phyloP scores from a whole-genome alignment of 768 basidiomycete species.

The Boletus reticuloceps region DNA sequence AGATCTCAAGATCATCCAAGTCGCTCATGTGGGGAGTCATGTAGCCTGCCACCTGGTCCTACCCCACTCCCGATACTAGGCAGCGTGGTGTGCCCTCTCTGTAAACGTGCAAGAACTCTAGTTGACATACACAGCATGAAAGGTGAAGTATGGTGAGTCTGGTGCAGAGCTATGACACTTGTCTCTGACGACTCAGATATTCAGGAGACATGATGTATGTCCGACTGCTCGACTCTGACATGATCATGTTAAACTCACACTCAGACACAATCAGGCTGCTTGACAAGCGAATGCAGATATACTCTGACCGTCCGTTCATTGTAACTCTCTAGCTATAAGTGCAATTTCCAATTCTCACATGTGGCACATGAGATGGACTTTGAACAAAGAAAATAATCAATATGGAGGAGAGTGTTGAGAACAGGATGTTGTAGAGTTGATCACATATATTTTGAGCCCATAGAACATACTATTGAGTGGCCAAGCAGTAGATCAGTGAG shows the following conservation, averaged over 20 bases:
- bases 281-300: slow-evolving; percentile 12
- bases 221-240: slow-evolving; percentile 1
- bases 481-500: too few relatives aligned
- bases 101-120: background rate
- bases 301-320: slow-evolving; percentile 13
- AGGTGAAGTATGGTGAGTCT: slow-evolving; percentile 2
- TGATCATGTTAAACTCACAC: slow-evolving; percentile 8
- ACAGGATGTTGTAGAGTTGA: too few relatives aligned
- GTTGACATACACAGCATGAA: slow-evolving; percentile 6
- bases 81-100: background rate
- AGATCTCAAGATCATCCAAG: too few relatives aligned
- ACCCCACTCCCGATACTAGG: slow-evolving; percentile 5
- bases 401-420: too few relatives aligned
- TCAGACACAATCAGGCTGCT: background rate
- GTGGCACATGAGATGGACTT: too few relatives aligned
- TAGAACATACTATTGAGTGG: too few relatives aligned
- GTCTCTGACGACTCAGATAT: background rate
- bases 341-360: background rate
- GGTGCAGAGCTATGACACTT: too few relatives aligned
- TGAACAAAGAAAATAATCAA: too few relatives aligned
- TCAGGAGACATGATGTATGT: slow-evolving; percentile 9
- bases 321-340: slow-evolving; percentile 4
- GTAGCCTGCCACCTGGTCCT: slow-evolving; percentile 9
- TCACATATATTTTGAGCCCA: too few relatives aligned
- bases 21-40: too few relatives aligned